Conservation (phyloP, 495 filamentous ascomycete genomes). For the Chaetomium fimeti region DNA sequence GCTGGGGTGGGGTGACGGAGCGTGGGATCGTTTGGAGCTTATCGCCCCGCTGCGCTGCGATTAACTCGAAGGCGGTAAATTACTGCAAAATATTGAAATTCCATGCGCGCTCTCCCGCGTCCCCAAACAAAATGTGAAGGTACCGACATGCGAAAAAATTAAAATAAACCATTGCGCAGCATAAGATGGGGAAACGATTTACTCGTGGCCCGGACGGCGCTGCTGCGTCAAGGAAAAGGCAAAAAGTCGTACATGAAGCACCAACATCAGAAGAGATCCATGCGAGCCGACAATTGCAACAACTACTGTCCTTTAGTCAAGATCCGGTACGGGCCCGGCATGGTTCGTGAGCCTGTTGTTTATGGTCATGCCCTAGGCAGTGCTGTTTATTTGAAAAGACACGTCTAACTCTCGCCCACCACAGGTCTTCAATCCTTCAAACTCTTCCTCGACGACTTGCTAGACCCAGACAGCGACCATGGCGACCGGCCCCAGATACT, state of each 20-base stretch:
- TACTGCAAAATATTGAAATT: constrained; percentile 29
- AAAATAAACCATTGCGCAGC: constrained; percentile 2
- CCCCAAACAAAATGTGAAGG: not conserved
- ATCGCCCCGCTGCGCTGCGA: constrained; percentile 23
- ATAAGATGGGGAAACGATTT: constrained; percentile 44
- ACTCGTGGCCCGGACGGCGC: constrained; percentile 35
- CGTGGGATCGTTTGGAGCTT: too few relatives aligned
- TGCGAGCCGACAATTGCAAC: constrained; percentile 58
- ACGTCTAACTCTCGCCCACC: not conserved
- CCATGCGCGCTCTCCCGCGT: constrained; percentile 14
- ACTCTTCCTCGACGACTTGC: constrained; percentile 65
- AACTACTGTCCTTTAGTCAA: constrained; percentile 66
- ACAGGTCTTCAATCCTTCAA: constrained; percentile 75
- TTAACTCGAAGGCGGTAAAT: constrained; percentile 31
- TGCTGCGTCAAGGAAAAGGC: constrained; percentile 34
- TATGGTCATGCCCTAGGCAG: not conserved
- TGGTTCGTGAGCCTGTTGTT: constrained; percentile 51
- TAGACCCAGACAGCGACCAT: constrained; percentile 51
- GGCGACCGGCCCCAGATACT: constrained; percentile 57
- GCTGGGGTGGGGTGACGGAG: not conserved
- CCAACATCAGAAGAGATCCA: constrained; percentile 56
- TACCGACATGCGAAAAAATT: not conserved
- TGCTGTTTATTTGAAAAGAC: too few relatives aligned
- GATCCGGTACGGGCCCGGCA: constrained; percentile 59
- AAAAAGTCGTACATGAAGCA: constrained; percentile 45